Evolutionary conservation across 192 early-diverging fungal genomes (phyloP), one percentile per base, ranked within the genome.

Genomic region (Coemansia sp.): DNA sequence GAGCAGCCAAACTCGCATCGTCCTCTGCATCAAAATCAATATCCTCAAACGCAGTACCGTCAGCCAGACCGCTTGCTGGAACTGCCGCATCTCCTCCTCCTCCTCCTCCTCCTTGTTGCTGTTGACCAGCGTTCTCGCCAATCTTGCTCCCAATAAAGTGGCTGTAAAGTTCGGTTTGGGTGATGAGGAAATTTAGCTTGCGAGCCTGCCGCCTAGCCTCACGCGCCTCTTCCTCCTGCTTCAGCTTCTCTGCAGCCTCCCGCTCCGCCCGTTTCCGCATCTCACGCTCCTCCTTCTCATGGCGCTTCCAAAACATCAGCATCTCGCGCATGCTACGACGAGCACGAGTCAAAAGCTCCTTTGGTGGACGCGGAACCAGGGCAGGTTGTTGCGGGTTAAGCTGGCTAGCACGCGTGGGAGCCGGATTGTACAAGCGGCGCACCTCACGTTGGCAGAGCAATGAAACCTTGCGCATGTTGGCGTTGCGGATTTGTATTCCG

Each of bases 101-200:
- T 32, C 53, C 20, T 36, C 4, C 2, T 22, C 25, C 46, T 3
- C 24, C 43, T 20, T 50, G 14, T 13, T 39, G 13, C 17, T 30
- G 58, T 1, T 43, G 24, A 8, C 15, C 60, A 2, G 60, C 77
- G 24, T 51, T 71, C 3, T 62, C 73, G 18, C 59, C 68, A 8
- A 90, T 85, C 60, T 92, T 93, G 50, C 84, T 83, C 46, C 88
- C 90, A 39, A 93, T 84, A 74, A 95, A 95, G 73, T 93, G 91
- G 45, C 87, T 89, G 67, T 90, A 95, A 8, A 95, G 79, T 52
- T 95, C 92, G 0, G 92, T 95, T 56, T 95, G 92, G 1, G 88
- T 85, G 41, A 95, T 91, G 53, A 95, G 75, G 55, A 95, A 95
- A 60, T 95, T 91, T 45, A 95, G 81, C 60, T 95, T 95, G 43